Percentiles rank a stretch among this genome's conserved stretches.
These are phyloP conservation scores for Talaromyces sp. DNA, from an alignment of 2,329 filamentous ascomycete genomes.

Conservation along the genomic window DNA sequence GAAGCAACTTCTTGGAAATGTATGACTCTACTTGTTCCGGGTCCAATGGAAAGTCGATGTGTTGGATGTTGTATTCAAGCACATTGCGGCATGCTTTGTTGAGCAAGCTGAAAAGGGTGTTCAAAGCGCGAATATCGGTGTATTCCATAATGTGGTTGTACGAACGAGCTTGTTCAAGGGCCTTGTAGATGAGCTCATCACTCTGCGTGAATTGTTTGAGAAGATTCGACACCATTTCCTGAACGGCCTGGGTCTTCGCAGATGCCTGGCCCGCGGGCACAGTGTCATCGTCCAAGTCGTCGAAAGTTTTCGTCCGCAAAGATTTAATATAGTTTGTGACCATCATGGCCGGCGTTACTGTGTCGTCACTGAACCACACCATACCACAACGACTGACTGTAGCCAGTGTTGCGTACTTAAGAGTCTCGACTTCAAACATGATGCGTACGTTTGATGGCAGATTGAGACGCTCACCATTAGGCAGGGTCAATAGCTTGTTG, in stretches of 20 bases:
- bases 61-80: constrained; percentile 92
- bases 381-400: constrained; percentile 99
- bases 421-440: constrained; percentile 98
- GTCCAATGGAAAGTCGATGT: constrained; percentile 88
- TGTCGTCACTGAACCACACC: constrained; percentile 99
- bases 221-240: constrained; percentile 73
- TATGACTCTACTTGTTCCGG: constrained; percentile 84
- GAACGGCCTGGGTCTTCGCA: constrained; percentile 71
- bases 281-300: constrained; percentile 91
- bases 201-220: constrained; percentile 68
- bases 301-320: constrained; percentile 76
- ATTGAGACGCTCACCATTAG: constrained; percentile 96
- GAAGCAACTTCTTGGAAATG: constrained; percentile 85
- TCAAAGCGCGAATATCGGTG: constrained; percentile 82
- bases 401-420: constrained; percentile 94
- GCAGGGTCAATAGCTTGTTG: constrained; percentile 94
- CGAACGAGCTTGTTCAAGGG: constrained; percentile 66
- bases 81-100: constrained; percentile 91
- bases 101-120: constrained; percentile 87
- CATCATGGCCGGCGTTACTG: constrained; percentile 88
- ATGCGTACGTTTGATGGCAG: constrained; percentile 92
- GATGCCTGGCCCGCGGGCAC: constrained; percentile 70
- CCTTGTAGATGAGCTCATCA: constrained; percentile 75
- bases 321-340: constrained; percentile 83
- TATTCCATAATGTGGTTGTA: constrained; percentile 99